Base-by-base conservation (phyloP, 1,284 basidiomycete species). In the Sphagnurus paluster region DNA sequence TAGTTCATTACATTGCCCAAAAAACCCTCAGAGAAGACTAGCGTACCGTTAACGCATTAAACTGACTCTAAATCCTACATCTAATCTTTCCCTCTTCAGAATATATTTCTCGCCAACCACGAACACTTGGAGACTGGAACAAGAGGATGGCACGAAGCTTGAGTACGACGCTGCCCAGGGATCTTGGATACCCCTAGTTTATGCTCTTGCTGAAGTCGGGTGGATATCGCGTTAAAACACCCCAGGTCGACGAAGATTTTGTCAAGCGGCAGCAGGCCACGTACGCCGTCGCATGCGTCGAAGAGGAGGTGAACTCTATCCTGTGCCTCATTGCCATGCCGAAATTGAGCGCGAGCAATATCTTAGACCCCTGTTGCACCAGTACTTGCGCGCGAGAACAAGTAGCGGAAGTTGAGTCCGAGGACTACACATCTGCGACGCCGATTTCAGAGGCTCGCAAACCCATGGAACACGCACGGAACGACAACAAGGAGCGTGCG, bases 211-310 rank as follows among this genome's bases (percentile, higher is more conserved):
- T 42, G 30, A 30, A 16, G 11, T 5, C n/a, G 21, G 28, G 5
- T 16, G 25, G 16, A 44, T 34, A 23, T 32, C 44, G 39, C 48
- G 32, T 56, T 44, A 42, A 60, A 43, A 32, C 35, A 23, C 46
- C 36, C 45, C 17, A 77, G 91, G 71, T 93, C 26, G 89, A 92
- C 56, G 91, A 94, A 52, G 88, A 90, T 51, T 73, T 88, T 17
- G 62, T 94, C 51, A 84, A 82, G 59, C 84, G 83, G 28, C 94
- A 98, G 63, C 95, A 97, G 69, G 91, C 90, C 3, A 93, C 92
- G 2, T 98, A 98, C 67, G 87, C 92, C 2, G 75, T 98, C 1
- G 77, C 75, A 23, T 95, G 93, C 11, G 90, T 97, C 5, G 92
- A 98, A 62, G 93, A 98, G 73, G 81, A 84, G 71, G 93, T 92